These are phyloP conservation scores for Penicillium robsamsonii DNA, from an alignment of 495 filamentous ascomycete genomes.

Conservation along the genomic window DNA sequence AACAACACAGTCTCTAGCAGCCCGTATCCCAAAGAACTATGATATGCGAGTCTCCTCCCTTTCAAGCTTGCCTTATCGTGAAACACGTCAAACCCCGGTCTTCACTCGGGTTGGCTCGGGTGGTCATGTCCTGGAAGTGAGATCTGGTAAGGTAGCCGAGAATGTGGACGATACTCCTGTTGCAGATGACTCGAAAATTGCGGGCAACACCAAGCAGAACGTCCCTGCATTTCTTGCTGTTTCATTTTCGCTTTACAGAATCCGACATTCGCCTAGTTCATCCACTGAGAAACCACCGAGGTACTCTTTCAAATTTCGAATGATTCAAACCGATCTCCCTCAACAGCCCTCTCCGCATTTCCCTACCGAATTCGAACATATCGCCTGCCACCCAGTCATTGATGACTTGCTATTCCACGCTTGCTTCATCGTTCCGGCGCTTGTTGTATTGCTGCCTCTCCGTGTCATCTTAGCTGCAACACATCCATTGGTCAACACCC, in stretches of 20 bases:
- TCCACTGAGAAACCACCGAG: background rate
- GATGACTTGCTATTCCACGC: conserved; percentile 18
- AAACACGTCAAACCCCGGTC: background rate
- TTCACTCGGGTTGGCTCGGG: background rate
- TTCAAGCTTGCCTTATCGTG: background rate
- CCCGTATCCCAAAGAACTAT: background rate
- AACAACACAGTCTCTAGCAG: background rate
- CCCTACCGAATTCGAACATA: background rate
- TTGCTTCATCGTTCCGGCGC: conserved; percentile 17
- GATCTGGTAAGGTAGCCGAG: background rate
- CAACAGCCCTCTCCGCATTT: background rate
- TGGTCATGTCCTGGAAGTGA: background rate
- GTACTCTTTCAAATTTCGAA: conserved; percentile 10
- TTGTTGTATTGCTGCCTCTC: conserved; percentile 10
- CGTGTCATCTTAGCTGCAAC: background rate
- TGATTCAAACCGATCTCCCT: conserved; percentile 8
- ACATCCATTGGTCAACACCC: background rate
- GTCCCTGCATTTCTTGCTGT: conserved; percentile 11
- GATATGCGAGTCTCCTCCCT: conserved; percentile 11
- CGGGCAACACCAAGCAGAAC: background rate
- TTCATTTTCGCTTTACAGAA: conserved; percentile 18
- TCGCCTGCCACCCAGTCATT: background rate
- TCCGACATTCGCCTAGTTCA: conserved; percentile 1
- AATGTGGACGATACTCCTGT: background rate
- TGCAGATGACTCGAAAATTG: background rate